Evolutionary conservation across 208 protist species (phyloP), one percentile per base, ranked within the genome.

Genomic region (Crithidia acanthocephali): DNA sequence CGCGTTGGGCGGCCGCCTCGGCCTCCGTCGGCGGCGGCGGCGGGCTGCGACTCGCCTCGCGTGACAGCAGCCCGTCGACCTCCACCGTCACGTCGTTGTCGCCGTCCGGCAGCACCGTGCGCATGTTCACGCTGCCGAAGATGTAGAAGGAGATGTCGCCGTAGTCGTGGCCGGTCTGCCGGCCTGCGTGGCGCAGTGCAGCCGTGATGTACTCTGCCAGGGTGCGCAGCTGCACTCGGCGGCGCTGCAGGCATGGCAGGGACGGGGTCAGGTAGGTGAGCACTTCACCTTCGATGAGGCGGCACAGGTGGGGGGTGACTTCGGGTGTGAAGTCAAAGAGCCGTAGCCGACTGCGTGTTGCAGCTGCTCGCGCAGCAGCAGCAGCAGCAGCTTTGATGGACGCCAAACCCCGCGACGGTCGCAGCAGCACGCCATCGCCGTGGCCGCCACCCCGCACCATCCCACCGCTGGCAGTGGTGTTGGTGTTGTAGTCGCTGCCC

Each of bases 1-100:
- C 48, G 16, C 60, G 60, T 64, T 32, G 51, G 50, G 45, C 66
- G 50, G 65, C 51, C 42, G 30, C 22, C n/a, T 48, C 48, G 44
- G 4, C 45, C 20, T 57, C 58, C 22, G 57, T 68, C 22, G 60
- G 72, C 8, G 44, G 76, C 48, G 57, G 65, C 37, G 48, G 42
- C 20, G 57, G 53, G 11, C 64, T 68, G 51, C 57, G 45, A 11
- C 35, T 71, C 23, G 74, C 61, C 42, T 69, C 62, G 5, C 47
- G 22, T 4, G 76, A 42, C 65, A 90, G 60, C 61, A 95, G 70
- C 2, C 90, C 87, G 55, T 93, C 85, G 20, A 95, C 77, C 72
- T 93, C 88, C 32, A 95, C 68, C 27, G 91, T 95, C 23, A 96
- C 70, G 55, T 96, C 91, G 50, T 94, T 96, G 85, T 96, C 91